Evolutionary conservation across 2,329 filamentous ascomycete species (phyloP).

Genomic region (Cryphonectria nitschkei): DNA sequence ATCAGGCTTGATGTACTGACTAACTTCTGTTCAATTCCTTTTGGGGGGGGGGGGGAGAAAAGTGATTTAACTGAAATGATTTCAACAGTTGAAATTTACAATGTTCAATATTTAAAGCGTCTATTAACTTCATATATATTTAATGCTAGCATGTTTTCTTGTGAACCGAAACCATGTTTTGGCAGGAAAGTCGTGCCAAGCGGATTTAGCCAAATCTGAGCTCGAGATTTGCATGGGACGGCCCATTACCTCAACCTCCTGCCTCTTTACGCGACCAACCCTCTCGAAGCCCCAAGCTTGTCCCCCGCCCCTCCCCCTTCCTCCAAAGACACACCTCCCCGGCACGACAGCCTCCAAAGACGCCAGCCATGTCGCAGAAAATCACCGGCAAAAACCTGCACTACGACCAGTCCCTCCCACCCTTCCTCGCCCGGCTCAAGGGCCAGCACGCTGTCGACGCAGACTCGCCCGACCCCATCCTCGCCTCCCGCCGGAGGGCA

Average conservation of each 20-base stretch:
- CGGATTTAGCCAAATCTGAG: background rate
- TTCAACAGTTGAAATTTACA: background rate
- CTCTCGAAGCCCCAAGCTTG: background rate
- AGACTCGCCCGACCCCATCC: slow-evolving; percentile 54
- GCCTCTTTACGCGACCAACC: background rate
- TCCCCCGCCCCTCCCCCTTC: slow-evolving; percentile 28
- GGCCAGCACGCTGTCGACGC: slow-evolving; percentile 54
- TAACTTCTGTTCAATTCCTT: too few species aligned
- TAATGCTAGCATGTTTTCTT: background rate
- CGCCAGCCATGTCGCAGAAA: slow-evolving; percentile 53
- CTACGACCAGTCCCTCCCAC: slow-evolving; percentile 64
- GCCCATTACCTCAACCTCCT: background rate
- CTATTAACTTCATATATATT: background rate
- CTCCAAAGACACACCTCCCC: background rate
- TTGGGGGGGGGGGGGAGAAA: too few species aligned
- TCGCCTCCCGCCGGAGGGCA: slow-evolving; percentile 54
- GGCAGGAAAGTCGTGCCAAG: background rate
- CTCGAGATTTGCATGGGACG: background rate
- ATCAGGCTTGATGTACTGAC: background rate
- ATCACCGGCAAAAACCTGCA: slow-evolving; percentile 73
- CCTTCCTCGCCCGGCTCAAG: slow-evolving; percentile 63
- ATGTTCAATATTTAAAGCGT: background rate
- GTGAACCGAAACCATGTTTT: background rate
- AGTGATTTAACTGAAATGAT: too few species aligned
- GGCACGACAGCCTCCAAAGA: background rate